Conservation (phyloP, 2,329 filamentous ascomycete species). For the Anthostomella pinea region DNA sequence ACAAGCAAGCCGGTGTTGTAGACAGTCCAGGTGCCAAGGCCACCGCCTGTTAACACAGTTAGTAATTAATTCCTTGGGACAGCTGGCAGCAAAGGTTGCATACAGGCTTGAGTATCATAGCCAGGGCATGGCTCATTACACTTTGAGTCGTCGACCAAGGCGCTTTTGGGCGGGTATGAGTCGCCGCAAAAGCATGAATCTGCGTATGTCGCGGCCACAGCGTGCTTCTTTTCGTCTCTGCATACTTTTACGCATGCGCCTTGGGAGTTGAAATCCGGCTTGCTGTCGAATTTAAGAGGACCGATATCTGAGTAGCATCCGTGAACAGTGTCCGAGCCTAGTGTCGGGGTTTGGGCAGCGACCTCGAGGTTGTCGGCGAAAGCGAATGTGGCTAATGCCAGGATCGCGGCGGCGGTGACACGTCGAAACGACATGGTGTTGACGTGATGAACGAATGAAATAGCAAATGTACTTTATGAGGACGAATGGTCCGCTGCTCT, state of each 20-base stretch:
- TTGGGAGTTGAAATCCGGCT: constrained; percentile 34
- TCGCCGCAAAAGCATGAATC: constrained; percentile 72
- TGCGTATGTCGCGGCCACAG: constrained; percentile 62
- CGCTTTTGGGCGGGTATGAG: constrained; percentile 57
- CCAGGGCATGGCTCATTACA: constrained; percentile 68
- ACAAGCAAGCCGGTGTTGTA: constrained; percentile 50
- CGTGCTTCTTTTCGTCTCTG: constrained; percentile 39
- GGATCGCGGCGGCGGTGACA: constrained; percentile 23
- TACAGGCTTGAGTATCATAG: constrained; percentile 63
- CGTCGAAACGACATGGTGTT: constrained; percentile 27
- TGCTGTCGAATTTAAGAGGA: constrained; percentile 31
- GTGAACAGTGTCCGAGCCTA: constrained; percentile 41
- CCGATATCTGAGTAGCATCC: constrained; percentile 50
- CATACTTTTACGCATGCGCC: constrained; percentile 44
- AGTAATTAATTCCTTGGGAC: constrained; percentile 10
- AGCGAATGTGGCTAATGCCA: constrained; percentile 25
- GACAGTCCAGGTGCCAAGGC: constrained; percentile 45
- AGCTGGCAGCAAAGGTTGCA: constrained; percentile 27
- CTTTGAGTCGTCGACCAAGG: constrained; percentile 52
- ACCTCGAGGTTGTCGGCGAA: constrained; percentile 27
- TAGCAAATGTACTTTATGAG: constrained; percentile 6
- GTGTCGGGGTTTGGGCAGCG: constrained; percentile 36
- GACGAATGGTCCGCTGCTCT: constrained; percentile 18
- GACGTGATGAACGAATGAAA: constrained; percentile 2
- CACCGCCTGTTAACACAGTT: constrained; percentile 33